Base-by-base conservation (phyloP, 2,329 filamentous ascomycete species). In the Ustilaginoidea virens region DNA sequence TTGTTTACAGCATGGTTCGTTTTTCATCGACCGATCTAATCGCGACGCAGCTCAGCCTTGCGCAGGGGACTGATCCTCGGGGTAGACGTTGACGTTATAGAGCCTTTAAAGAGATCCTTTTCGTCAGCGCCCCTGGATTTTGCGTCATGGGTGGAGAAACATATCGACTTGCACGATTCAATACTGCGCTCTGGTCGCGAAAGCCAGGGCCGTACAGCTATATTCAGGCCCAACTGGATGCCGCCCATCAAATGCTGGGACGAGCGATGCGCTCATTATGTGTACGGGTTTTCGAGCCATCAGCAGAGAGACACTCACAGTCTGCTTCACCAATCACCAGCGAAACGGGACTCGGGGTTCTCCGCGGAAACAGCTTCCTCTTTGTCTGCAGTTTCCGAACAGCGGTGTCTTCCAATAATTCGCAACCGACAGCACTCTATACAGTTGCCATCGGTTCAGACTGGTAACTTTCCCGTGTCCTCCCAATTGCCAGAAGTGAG, bases 221-320 rank as follows among this genome's bases (percentile, higher is more conserved):
- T 25, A 7, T 29, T 27, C 17, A 25, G 12, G 28, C 26, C 16
- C 27, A 30, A 23, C 27, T 25, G 27, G 27, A 29, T 37, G 28
- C 45, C 41, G 17, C 41, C 62, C 8, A 62, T 62, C 45, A 71
- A 67, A 44, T 73, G 68, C 45, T 61, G 54, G 47, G 53, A 70
- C 36, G 61, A 69, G 29, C 53, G 53, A 32, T 73, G 68, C 39
- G 48, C 66, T 33, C 60, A 67, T 44, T 72, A 69, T 45, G 60
- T 72, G 21, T 73, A 72, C 37, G 68, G 68, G 17, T 70, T 71
- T 41, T 42, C 53, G 20, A 61, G 55, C 32, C 52, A 51, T 21
- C 51, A 62, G 29, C 66, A 69, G 35, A 58, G 65, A 29, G 63
- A 70, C 31, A 52, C 53, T 20, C 68, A 73, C 43, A 42, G 53